Evolutionary conservation across 345 rosid genomes (phyloP).

Genomic region (Rhizophora mangle): DNA sequence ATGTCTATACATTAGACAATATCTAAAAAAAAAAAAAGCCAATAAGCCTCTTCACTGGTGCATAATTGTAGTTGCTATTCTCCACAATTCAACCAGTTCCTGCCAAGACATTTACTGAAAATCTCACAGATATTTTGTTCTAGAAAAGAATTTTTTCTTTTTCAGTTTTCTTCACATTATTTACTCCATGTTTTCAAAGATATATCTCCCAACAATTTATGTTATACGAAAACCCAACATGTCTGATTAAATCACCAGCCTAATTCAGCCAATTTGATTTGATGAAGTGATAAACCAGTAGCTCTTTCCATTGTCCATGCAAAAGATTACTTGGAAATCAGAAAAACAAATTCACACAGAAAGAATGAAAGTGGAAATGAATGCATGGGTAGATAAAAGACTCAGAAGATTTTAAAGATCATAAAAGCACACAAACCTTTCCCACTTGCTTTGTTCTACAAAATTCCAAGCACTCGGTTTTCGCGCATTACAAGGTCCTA

Average conservation of each 20-base stretch:
- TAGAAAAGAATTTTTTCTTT: background rate
- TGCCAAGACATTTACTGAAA: background rate
- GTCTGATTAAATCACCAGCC: background rate
- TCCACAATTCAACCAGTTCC: background rate
- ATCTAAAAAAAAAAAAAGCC: too few relatives aligned
- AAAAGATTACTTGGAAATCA: conserved; percentile 4
- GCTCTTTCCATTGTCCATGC: background rate
- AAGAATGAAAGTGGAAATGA: background rate
- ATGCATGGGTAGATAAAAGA: background rate
- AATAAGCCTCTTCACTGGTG: background rate
- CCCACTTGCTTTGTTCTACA: conserved; percentile 93
- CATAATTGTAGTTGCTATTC: background rate
- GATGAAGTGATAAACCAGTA: too few relatives aligned
- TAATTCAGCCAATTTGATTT: too few relatives aligned
- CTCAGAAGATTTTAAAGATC: background rate
- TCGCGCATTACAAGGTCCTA: conserved; percentile 81
- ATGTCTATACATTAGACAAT: too few relatives aligned
- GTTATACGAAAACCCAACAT: background rate
- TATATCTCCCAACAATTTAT: background rate
- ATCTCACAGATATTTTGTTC: background rate
- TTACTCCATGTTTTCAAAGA: conserved; percentile 2
- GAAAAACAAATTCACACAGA: background rate
- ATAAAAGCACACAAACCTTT: conserved; percentile 53
- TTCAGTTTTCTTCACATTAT: background rate
- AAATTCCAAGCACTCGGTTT: conserved; percentile 97